Percentiles rank a stretch among this genome's conserved stretches.
Conservation (phyloP, 331 rosid genomes). For the Arachis monticola region DNA sequence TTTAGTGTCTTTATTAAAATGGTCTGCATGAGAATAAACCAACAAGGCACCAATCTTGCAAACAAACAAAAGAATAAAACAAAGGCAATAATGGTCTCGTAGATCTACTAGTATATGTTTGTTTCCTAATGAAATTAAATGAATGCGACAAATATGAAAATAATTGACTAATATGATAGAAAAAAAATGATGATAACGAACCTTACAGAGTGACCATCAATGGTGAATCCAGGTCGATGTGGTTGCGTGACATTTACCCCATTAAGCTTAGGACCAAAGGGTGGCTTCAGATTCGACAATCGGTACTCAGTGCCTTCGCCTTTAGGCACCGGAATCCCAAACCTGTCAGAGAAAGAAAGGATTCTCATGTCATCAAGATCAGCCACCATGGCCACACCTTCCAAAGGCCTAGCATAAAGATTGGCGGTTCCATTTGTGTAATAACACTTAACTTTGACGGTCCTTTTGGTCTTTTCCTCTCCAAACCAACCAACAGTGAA, state of each 20-base stretch:
- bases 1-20: no score
- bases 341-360: conserved; percentile 54
- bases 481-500: conserved; percentile 72
- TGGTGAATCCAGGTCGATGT: conserved; percentile 57
- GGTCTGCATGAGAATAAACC: no score
- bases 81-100: no score
- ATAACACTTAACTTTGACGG: conserved; percentile 48
- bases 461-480: conserved; percentile 40
- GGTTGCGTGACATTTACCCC: conserved; percentile 40
- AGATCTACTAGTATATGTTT: no score
- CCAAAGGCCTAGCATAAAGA: conserved; percentile 61
- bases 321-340: conserved; percentile 51
- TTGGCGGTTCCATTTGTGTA: conserved; percentile 54
- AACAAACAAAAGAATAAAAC: no score
- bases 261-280: conserved; percentile 57
- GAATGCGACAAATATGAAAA: no score
- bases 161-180: neutral
- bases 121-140: no score
- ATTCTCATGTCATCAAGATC: conserved; percentile 65
- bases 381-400: conserved; percentile 59
- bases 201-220: conserved; percentile 61
- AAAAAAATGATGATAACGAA: conserved; percentile 1
- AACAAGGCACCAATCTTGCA: no score
- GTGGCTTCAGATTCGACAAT: conserved; percentile 54
- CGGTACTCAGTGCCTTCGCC: conserved; percentile 62